Base-by-base conservation (phyloP, 805 yeast species). In the Candida silvatica region DNA sequence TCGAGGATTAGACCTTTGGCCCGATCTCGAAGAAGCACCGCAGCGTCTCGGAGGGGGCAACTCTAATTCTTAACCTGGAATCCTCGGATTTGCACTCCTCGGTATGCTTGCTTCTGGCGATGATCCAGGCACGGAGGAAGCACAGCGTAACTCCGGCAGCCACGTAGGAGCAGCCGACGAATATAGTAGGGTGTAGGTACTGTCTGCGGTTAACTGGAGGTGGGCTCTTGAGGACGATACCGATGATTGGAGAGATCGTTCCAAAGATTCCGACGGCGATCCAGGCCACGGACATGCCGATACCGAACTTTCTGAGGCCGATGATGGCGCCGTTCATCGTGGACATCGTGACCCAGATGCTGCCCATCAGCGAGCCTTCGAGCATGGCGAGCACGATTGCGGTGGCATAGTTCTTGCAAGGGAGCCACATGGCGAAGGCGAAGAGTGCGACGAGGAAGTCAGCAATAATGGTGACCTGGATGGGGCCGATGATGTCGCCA, bases 231-330 rank as follows among this genome's bases (percentile, higher is more conserved):
- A 77, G 57, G 8, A 66, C 54, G 14, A 74, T 61, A 5, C 84
- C 84, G 39, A 78, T 67, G 17, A 77, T 65, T 1, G 84, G 84
- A 1, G 83, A 67, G 2, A 64, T 68, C n/a, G 72, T 51, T 2
- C 74, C 74, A 22, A 71, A 58, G 0, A 57, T 38, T 6, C 80
- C 83, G 30, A 68, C 47, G 24, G 66, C 52, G 11, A 65, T 45
- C 82, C 81, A 77, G 18, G 56, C 41, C 5, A 49, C 36, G 4
- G 69, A 43, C 70, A 73, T 62, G 15, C 74, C 68, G 14, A 71
- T 67, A 30, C 69, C 69, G 47, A 76, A 52, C 42, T 69, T 72
- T 26, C 62, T 51, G 20, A 77, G 50, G 0, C 85, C 85, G 14
- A 69, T 69, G 18, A 76, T 56, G 34, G 75, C 52, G 1, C 79